These are phyloP conservation scores for Sugiyamaella paludigena DNA, from an alignment of 1,139 yeast species.

Conservation along the genomic window DNA sequence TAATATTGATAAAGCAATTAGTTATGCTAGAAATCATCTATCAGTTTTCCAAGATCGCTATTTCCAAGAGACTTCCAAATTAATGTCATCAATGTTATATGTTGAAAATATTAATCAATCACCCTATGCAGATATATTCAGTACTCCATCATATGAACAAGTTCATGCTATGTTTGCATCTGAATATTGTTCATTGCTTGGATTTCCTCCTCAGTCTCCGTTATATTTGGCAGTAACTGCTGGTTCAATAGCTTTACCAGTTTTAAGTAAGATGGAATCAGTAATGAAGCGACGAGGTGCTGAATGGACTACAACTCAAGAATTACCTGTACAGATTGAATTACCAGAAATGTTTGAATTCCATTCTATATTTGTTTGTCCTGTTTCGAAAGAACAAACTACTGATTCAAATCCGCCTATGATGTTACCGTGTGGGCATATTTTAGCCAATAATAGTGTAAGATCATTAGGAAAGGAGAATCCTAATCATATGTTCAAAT, in stretches of 20 bases:
- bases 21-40: conserved; percentile 56
- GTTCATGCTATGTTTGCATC: conserved; percentile 57
- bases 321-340: conserved; percentile 59
- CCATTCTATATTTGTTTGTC: conserved; percentile 89
- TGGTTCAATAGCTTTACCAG: conserved; percentile 70
- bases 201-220: conserved; percentile 69
- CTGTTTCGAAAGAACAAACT: conserved; percentile 83
- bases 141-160: conserved; percentile 40
- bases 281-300: conserved; percentile 47
- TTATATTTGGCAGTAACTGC: conserved; percentile 64
- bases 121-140: conserved; percentile 41
- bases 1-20: conserved; percentile 43
- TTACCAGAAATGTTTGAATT: conserved; percentile 53
- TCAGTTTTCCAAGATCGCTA: conserved; percentile 45
- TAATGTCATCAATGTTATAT: conserved; percentile 51
- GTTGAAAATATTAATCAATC: conserved; percentile 33
- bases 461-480: conserved; percentile 39
- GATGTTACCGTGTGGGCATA: conserved; percentile 63
- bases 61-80: conserved; percentile 50
- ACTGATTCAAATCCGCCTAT: conserved; percentile 58
- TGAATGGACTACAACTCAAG: conserved; percentile 56
- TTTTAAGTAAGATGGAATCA: conserved; percentile 63
- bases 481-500: conserved; percentile 48
- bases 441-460: conserved; percentile 54
- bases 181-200: conserved; percentile 63